Evolutionary conservation across 768 basidiomycete species (phyloP), one percentile per base, ranked within the genome.

Genomic region (Naganishia friedmannii): DNA sequence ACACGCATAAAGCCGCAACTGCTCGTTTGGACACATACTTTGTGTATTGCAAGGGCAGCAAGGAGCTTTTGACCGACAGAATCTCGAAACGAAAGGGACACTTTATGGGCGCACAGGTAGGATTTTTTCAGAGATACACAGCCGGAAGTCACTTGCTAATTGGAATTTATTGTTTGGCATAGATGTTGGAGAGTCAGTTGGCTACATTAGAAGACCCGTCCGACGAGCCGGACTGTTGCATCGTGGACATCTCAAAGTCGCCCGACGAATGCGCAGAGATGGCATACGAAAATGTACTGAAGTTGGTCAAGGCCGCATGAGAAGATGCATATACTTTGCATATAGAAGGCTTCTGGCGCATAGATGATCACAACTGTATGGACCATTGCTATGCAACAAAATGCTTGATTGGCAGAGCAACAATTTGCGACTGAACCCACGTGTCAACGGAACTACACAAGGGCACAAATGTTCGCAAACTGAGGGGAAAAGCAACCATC

Each of bases 21-120:
- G 70, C 73, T 3, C 71, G 72, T 31, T 80, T 89, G 68, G 81
- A 83, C 70, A 92, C 92, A 9, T 89, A 85, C 77, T 93, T 97
- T 76, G 88, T 95, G 69, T 94, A 88, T 78, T 80, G 82, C 65
- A 75, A 79, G 65, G 81, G 81, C 19, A 70, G 75, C 26, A 74
- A 73, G 28, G 77, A 79, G 63, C 67, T 79, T 15, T 70, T 82
- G 15, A 53, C 67, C 19, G 58, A 76, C 21, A 60, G 81, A 53
- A 82, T 82, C 73, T 73, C 74, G 4, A 69, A 73, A 2, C 73
- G 81, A 17, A 78, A 80, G 71, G 71, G 70, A 8, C 79, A 80
- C 63, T 81, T 81, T 34, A 78, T 80, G 76, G 77, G 79, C 21
- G 73, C 73, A 2, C 68, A 78, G 54, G 71, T 72, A n/a, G 32